phyloP scores from a whole-genome alignment of 352 stramenopile genomes.

The Globisporangium okanoganense region DNA sequence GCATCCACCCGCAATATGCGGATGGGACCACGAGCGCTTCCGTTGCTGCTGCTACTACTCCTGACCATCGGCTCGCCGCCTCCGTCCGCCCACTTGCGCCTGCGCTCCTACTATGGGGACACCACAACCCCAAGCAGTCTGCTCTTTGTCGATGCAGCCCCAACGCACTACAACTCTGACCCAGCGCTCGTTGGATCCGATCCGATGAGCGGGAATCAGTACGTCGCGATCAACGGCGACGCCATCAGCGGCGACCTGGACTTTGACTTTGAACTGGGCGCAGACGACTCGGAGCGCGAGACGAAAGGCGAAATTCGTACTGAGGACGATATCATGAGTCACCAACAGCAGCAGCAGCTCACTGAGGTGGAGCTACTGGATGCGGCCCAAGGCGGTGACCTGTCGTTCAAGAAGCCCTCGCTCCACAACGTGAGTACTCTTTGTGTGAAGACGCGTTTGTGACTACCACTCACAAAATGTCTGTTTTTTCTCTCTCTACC shows the following conservation, averaged over 20 bases:
- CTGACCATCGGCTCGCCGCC: background rate
- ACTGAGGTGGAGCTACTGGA: conserved; percentile 1
- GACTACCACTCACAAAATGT: background rate
- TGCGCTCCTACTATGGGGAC: background rate
- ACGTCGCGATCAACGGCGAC: conserved; percentile 1
- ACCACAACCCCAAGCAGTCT: background rate
- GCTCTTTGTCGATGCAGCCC: background rate
- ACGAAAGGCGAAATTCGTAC: too few relatives aligned
- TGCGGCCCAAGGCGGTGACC: background rate
- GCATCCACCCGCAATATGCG: background rate
- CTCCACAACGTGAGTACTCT: background rate
- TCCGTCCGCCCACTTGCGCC: background rate
- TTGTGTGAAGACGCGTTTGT: background rate
- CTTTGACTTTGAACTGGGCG: conserved; percentile 16
- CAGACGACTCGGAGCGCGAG: background rate
- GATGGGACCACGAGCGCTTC: background rate
- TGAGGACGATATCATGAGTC: background rate
- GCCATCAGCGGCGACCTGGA: conserved; percentile 10
- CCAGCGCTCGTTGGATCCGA: background rate
- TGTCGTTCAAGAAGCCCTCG: background rate
- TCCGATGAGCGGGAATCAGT: background rate
- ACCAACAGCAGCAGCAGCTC: background rate
- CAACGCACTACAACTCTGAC: background rate
- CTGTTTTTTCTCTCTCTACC: background rate
- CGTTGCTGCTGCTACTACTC: background rate